Conservation (phyloP, 805 yeast genomes). For the Metschnikowia noctiluminum region DNA sequence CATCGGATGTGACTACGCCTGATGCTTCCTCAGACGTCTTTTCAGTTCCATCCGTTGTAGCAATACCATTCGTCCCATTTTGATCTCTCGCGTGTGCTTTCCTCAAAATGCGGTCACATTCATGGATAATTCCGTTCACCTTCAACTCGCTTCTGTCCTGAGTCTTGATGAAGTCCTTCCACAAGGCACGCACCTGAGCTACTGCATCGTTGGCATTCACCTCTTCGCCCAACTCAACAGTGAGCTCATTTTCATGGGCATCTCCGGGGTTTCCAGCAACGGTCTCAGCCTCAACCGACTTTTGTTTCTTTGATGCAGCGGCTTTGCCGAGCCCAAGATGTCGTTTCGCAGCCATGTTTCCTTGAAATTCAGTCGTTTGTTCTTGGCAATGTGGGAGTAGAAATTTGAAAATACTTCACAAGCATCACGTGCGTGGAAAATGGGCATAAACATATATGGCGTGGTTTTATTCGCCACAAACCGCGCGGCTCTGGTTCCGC, state of each 20-base stretch:
- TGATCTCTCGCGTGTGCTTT: constrained; percentile 20
- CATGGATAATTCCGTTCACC: constrained; percentile 85
- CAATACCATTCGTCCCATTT: too few relatives aligned
- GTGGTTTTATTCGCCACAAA: constrained; percentile 5
- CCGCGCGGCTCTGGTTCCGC: background rate
- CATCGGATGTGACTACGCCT: background rate
- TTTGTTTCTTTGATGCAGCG: constrained; percentile 26
- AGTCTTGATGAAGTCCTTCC: constrained; percentile 57
- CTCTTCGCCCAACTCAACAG: constrained; percentile 65
- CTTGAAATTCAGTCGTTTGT: background rate
- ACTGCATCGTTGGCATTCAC: constrained; percentile 75
- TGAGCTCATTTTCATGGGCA: constrained; percentile 24
- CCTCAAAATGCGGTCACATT: constrained; percentile 77
- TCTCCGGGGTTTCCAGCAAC: too few relatives aligned
- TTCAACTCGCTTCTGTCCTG: constrained; percentile 62
- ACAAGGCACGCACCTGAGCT: constrained; percentile 71
- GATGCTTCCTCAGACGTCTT: background rate
- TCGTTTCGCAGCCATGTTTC: constrained; percentile 25
- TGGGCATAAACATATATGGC: background rate
- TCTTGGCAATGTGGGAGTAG: background rate
- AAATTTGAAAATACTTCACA: background rate
- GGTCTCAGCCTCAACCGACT: constrained; percentile 4
- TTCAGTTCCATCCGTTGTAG: constrained; percentile 7
- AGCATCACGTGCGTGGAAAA: constrained; percentile 4
- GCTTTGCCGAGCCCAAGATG: constrained; percentile 39